phyloP scores from a whole-genome alignment of 106 monocot species.

The Vanilla planifolia region DNA sequence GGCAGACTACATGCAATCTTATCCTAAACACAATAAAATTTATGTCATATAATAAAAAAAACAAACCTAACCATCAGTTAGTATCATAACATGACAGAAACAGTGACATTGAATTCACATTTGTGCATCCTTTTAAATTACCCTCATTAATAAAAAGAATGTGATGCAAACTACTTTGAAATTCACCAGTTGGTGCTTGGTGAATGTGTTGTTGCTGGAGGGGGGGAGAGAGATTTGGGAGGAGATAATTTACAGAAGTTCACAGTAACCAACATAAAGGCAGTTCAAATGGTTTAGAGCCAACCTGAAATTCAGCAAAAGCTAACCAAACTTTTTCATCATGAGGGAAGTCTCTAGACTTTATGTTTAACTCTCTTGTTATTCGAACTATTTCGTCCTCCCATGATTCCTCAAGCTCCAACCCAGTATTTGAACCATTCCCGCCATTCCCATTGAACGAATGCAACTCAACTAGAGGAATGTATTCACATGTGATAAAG shows the following conservation, averaged over 20 bases:
- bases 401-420: conserved; percentile 78
- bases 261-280: neutral
- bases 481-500: conserved; percentile 39
- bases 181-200: no score
- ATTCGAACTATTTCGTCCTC: conserved; percentile 74
- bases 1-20: conserved; percentile 69
- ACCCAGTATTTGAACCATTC: conserved; percentile 6
- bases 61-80: neutral
- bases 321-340: conserved; percentile 83
- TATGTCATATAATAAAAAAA: neutral
- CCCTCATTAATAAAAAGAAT: no score
- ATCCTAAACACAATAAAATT: conserved; percentile 57
- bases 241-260: neutral
- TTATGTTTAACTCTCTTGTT: conserved; percentile 89
- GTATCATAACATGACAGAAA: no score
- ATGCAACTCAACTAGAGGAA: conserved; percentile 37
- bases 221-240: neutral
- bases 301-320: conserved; percentile 96
- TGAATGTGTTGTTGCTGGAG: no score
- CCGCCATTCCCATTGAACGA: conserved; percentile 20
- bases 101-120: no score
- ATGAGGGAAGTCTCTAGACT: conserved; percentile 75
- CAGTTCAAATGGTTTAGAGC: neutral
- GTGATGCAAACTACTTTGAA: neutral
- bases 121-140: no score